A percentile compares a stretch with the other conserved stretches of the same genome.
phyloP scores from a whole-genome alignment of 169 alveolate species.

The Cryptosporidium ryanae region DNA sequence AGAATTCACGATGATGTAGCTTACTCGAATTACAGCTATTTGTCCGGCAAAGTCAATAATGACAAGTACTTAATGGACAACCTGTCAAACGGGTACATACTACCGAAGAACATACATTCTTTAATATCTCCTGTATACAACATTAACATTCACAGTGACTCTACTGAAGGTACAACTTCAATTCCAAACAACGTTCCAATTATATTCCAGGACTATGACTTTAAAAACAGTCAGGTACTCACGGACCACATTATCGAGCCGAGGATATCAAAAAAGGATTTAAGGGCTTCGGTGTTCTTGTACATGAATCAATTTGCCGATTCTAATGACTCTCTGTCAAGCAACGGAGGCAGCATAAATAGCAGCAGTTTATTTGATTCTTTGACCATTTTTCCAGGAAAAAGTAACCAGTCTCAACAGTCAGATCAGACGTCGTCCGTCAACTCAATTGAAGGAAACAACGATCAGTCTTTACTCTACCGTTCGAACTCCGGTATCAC shows the following conservation, averaged over 20 bases:
- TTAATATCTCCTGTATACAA: constrained; percentile 40
- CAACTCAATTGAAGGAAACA: too few species aligned
- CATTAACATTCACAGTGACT: constrained; percentile 18
- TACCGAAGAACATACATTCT: constrained; percentile 33
- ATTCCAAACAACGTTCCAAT: constrained; percentile 62
- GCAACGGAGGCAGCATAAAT: too few species aligned
- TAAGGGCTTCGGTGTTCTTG: constrained; percentile 8
- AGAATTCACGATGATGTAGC: constrained; percentile 22
- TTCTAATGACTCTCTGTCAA: too few species aligned
- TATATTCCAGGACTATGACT: constrained; percentile 22
- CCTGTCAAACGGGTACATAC: constrained; percentile 39
- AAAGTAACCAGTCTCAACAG: neutral
- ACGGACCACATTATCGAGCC: constrained; percentile 1
- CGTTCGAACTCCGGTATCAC: too few species aligned
- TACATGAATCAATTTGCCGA: constrained; percentile 26
- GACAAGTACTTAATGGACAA: constrained; percentile 33
- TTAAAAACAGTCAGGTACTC: neutral
- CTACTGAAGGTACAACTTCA: neutral
- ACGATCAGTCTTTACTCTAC: too few species aligned
- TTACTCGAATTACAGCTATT: too few species aligned
- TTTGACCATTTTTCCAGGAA: constrained; percentile 16
- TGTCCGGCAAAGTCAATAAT: neutral
- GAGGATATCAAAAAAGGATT: constrained; percentile 18
- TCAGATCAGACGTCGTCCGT: too few species aligned
- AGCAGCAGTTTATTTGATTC: constrained; percentile 4